Percentiles rank a stretch among this genome's conserved stretches.
phyloP scores from a whole-genome alignment of 2,329 filamentous ascomycete genomes.

The Cladophialophora psammophila region DNA sequence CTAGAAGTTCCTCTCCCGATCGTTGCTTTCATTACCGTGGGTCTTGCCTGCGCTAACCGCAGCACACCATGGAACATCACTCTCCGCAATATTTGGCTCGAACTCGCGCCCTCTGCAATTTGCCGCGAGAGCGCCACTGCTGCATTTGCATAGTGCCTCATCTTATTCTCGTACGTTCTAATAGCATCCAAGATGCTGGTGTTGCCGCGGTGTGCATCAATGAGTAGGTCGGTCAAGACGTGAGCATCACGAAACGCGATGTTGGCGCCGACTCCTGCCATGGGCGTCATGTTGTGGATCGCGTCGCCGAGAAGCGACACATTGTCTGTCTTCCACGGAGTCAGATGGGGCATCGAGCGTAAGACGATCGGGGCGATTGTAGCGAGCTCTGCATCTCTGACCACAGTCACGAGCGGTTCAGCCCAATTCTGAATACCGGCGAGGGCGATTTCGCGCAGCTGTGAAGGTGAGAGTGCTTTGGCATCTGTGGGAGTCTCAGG shows the following conservation, averaged over 20 bases:
- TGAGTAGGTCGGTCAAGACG: slow-evolving; percentile 43
- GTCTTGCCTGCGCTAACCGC: slow-evolving; percentile 13
- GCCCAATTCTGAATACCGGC: slow-evolving; percentile 36
- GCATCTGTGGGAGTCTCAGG: slow-evolving; percentile 25
- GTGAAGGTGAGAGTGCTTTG: slow-evolving; percentile 8
- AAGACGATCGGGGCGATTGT: slow-evolving; percentile 36
- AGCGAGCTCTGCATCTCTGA: slow-evolving; percentile 21
- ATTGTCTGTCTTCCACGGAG: slow-evolving; percentile 41
- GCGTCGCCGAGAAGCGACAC: slow-evolving; percentile 55
- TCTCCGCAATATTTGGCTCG: not conserved
- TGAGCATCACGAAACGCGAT: slow-evolving; percentile 52
- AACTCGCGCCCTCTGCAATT: slow-evolving; percentile 19
- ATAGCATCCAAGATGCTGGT: slow-evolving; percentile 7
- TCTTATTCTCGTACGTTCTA: slow-evolving; percentile 5
- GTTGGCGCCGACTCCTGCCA: slow-evolving; percentile 47
- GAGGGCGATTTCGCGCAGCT: slow-evolving; percentile 29
- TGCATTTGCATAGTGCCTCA: slow-evolving; percentile 17
- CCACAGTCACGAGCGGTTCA: not conserved
- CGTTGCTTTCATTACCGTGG: slow-evolving; percentile 16
- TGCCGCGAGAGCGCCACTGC: slow-evolving; percentile 17
- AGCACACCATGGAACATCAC: slow-evolving; percentile 16
- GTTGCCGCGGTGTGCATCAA: slow-evolving; percentile 5
- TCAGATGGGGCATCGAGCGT: slow-evolving; percentile 43
- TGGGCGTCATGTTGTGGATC: slow-evolving; percentile 13
- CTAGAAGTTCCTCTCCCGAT: slow-evolving; percentile 7